Base-by-base conservation (phyloP, 176 grass and related monocot species). In the Rhynchospora pubera region DNA sequence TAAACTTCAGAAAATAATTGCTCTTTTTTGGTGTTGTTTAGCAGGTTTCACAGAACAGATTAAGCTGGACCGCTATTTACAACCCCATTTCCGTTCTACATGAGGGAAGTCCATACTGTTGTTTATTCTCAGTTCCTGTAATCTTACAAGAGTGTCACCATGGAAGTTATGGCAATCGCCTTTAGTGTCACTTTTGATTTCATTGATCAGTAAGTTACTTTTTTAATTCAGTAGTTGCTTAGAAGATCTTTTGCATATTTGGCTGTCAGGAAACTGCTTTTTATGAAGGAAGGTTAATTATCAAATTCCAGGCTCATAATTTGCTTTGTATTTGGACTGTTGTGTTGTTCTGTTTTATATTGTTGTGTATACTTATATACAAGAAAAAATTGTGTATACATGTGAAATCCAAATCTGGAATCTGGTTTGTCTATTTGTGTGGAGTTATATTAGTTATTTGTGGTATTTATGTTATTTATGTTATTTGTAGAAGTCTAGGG, bases 131-230 rank as follows among this genome's bases (percentile, higher is more conserved):
- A 99, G 47, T 96, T 99, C 59, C 87, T 99, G 0, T 91, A 96
- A 83, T 99, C 97, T 15, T 96, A 99, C 91, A 99, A 99, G 77
- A 99, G 97, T 55, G 93, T 99, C 77, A 99, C 91, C 0, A 99
- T 99, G 97, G 91, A 99, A 90, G 93, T 91, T 55, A 96, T 99
- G 97, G 91, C 97, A 45, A 83, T 87, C 56, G 87, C 93, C 67
- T 99, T 96, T 86, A 91, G 97, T n/a, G 97, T 95, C 16, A 90
- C 89, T 7, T 84, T 91, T 39, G 91, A 95, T 91, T 99, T 99
- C 87, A 99, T 95, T 44, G 97, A 93, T 86, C 89, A 91, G 96
- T 99, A 89, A 99, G 89, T 88, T 34, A 39, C 61, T 77, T 77
- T 56, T 16, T 56, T 18, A 56, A 23, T 77, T 18, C 13, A 56